These are phyloP conservation scores for Metarhizium guizhouense DNA, from an alignment of 2,329 filamentous ascomycete species.

Conservation along the genomic window DNA sequence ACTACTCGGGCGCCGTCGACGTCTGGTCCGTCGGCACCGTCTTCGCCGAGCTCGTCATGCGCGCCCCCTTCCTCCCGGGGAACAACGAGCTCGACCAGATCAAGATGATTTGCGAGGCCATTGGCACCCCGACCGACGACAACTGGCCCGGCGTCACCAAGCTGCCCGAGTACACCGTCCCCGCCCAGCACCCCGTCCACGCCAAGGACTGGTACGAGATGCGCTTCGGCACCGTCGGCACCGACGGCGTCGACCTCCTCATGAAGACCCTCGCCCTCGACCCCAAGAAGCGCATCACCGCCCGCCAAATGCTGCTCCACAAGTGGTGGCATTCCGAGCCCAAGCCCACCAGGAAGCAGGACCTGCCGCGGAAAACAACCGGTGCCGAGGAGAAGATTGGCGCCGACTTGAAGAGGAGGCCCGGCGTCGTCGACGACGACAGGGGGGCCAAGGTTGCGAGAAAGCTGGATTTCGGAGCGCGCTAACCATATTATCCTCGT, in stretches of 20 bases:
- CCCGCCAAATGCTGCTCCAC: slow-evolving; percentile 69
- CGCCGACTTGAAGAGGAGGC: slow-evolving; percentile 68
- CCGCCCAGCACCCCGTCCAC: slow-evolving; percentile 52
- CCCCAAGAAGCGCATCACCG: slow-evolving; percentile 74
- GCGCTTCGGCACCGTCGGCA: slow-evolving; percentile 72
- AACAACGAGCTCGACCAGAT: slow-evolving; percentile 83
- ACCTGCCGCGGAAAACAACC: slow-evolving; percentile 61
- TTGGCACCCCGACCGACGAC: slow-evolving; percentile 87
- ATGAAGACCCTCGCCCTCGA: slow-evolving; percentile 80
- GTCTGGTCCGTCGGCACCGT: slow-evolving; percentile 91
- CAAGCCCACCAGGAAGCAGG: slow-evolving; percentile 69
- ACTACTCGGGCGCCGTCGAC: slow-evolving; percentile 87
- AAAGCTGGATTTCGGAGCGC: slow-evolving; percentile 67
- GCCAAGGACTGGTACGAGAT: slow-evolving; percentile 64
- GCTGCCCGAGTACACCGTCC: slow-evolving; percentile 70
- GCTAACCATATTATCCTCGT: slow-evolving; percentile 8
- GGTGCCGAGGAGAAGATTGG: slow-evolving; percentile 65
- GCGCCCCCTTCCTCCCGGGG: slow-evolving; percentile 75
- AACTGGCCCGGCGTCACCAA: slow-evolving; percentile 89
- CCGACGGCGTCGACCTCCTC: slow-evolving; percentile 77
- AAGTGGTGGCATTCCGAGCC: slow-evolving; percentile 81
- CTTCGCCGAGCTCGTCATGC: slow-evolving; percentile 81
- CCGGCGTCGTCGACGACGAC: slow-evolving; percentile 59
- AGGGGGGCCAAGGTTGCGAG: slow-evolving; percentile 69
- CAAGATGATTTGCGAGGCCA: slow-evolving; percentile 69